Percentiles rank a stretch among this genome's conserved stretches.
Evolutionary conservation across 805 yeast species (phyloP).

Genomic region (Pichia exigua): DNA sequence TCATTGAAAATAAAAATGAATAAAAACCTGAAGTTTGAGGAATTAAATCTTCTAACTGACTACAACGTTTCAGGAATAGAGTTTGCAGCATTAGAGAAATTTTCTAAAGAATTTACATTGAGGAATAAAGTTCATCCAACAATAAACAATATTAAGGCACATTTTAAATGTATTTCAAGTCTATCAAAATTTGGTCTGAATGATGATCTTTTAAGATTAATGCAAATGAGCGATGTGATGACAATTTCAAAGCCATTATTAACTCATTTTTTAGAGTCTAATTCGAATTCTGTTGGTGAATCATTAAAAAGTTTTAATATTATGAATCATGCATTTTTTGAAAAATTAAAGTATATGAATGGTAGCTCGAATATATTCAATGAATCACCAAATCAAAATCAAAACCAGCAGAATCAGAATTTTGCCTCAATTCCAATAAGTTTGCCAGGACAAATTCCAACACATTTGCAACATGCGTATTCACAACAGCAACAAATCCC

Average conservation of each 20-base stretch:
- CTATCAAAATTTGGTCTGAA: conserved; percentile 56
- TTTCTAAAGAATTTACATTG: conserved; percentile 28
- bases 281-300: conserved; percentile 38
- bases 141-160: not conserved
- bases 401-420: not conserved
- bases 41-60: conserved; percentile 53
- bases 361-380: not conserved
- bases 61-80: conserved; percentile 37
- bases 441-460: no score
- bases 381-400: not conserved
- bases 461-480: not conserved
- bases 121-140: not conserved
- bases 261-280: conserved; percentile 38
- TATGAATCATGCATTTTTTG: conserved; percentile 15
- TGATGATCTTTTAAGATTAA: conserved; percentile 55
- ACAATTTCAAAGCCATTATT: conserved; percentile 59
- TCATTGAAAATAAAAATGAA: conserved; percentile 56
- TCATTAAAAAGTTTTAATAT: conserved; percentile 46
- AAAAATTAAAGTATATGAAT: conserved; percentile 4
- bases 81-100: conserved; percentile 38
- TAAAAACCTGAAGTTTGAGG: conserved; percentile 57
- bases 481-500: not conserved
- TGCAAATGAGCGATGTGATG: conserved; percentile 77
- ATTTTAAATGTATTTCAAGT: conserved; percentile 24
- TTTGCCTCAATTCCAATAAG: not conserved